Evolutionary conservation across 2,329 filamentous ascomycete species (phyloP).

Genomic region (Penicillium expansum): DNA sequence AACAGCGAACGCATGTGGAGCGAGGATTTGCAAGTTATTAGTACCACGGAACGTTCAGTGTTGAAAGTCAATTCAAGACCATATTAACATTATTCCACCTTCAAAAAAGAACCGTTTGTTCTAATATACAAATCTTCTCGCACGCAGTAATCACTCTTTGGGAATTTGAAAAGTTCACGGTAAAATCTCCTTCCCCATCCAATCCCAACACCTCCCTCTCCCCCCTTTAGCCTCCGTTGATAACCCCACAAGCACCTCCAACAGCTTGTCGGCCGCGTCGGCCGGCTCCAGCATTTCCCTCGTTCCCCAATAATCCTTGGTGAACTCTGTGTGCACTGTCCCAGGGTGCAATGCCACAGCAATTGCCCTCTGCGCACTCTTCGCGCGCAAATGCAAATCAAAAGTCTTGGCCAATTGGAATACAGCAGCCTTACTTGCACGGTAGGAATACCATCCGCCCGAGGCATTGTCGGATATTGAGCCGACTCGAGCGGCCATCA

Average conservation of each 20-base stretch:
- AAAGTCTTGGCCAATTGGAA: conserved; percentile 69
- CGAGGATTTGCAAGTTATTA: neutral
- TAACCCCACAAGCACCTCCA: conserved; percentile 55
- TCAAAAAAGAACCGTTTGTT: neutral
- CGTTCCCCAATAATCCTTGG: conserved; percentile 67
- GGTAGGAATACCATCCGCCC: conserved; percentile 81
- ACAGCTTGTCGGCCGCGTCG: conserved; percentile 63
- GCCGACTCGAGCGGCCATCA: conserved; percentile 75
- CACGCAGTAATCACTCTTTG: neutral
- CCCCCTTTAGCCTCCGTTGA: conserved; percentile 41
- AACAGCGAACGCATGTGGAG: neutral
- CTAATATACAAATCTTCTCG: neutral
- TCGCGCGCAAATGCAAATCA: conserved; percentile 62
- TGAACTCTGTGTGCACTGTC: conserved; percentile 73
- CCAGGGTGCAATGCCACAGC: conserved; percentile 74
- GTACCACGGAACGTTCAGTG: neutral
- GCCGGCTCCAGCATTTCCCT: conserved; percentile 68
- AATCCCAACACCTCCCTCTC: conserved; percentile 67
- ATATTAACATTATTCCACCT: neutral
- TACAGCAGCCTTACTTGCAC: conserved; percentile 71
- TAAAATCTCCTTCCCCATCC: conserved; percentile 62
- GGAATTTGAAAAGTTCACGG: conserved; percentile 41
- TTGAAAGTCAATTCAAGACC: too few species aligned
- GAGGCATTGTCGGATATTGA: conserved; percentile 68
- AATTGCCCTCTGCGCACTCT: conserved; percentile 61